phyloP scores from a whole-genome alignment of 208 protist genomes.

The Wallacemonas sp. region DNA sequence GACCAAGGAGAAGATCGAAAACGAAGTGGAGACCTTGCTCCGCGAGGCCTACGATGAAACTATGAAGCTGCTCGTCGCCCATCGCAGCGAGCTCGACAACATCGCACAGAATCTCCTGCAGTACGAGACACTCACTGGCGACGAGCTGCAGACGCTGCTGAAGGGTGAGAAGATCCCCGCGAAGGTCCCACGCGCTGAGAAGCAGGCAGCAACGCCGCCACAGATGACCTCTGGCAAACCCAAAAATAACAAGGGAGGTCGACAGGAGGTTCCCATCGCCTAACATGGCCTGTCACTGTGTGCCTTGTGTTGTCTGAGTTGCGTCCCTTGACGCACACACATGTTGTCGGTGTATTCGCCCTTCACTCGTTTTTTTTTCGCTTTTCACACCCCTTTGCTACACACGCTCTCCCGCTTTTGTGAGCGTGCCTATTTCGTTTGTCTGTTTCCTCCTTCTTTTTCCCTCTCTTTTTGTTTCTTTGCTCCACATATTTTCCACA shows the following conservation, averaged over 20 bases:
- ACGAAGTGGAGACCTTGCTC: constrained; percentile 70
- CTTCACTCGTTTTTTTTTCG: constrained; percentile 12
- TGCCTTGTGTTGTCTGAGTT: neutral
- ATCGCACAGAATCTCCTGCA: constrained; percentile 85
- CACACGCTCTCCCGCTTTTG: too few species aligned
- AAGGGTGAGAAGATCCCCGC: constrained; percentile 73
- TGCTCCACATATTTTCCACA: constrained; percentile 1
- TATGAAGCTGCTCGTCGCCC: constrained; percentile 57
- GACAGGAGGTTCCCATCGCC: constrained; percentile 35
- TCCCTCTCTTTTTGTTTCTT: constrained; percentile 20
- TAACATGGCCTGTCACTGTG: constrained; percentile 6
- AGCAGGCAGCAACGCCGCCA: constrained; percentile 18
- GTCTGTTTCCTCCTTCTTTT: constrained; percentile 15
- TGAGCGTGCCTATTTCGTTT: too few species aligned
- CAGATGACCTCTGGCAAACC: neutral
- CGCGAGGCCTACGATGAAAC: constrained; percentile 76
- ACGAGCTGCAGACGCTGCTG: constrained; percentile 76
- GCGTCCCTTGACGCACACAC: neutral
- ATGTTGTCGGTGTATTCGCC: neutral
- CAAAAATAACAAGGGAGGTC: constrained; percentile 2
- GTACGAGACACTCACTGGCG: constrained; percentile 83
- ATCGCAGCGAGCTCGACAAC: constrained; percentile 67
- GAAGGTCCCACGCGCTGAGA: constrained; percentile 29
- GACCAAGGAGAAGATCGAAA: constrained; percentile 88
- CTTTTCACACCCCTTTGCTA: too few species aligned